Conservation (phyloP, 768 basidiomycete species). For the Peribolospora baueri region DNA sequence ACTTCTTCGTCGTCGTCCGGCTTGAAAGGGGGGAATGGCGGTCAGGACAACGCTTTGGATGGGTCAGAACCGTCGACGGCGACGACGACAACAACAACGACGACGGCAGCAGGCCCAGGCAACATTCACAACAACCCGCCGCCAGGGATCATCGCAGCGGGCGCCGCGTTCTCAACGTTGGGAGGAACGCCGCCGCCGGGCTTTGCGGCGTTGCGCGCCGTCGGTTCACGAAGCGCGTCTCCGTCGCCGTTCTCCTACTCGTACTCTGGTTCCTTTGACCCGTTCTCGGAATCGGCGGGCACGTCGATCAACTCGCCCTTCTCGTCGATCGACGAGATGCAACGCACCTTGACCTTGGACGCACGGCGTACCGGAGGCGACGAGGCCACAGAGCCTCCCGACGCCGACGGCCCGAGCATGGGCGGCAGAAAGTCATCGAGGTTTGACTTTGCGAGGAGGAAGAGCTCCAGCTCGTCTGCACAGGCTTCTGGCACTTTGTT, state of each 20-base stretch:
- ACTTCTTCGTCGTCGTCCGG: too few relatives aligned
- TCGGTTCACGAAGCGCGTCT: too few relatives aligned
- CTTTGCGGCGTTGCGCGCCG: too few relatives aligned
- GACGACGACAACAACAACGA: constrained; percentile 7
- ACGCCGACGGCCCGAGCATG: constrained; percentile 5
- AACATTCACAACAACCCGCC: not conserved
- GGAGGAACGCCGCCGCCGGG: not conserved
- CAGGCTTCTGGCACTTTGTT: not conserved
- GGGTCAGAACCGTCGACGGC: not conserved
- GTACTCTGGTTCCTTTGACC: constrained; percentile 16
- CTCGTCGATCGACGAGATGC: not conserved
- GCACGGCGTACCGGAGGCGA: not conserved
- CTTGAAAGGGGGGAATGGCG: constrained; percentile 1
- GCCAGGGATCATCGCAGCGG: not conserved
- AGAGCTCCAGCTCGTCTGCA: too few relatives aligned
- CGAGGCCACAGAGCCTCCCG: not conserved
- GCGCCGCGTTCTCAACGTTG: constrained; percentile 4
- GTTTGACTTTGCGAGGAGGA: constrained; percentile 13
- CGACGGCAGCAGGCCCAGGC: not conserved
- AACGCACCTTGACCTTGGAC: constrained; percentile 1
- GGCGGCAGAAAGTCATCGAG: constrained; percentile 11
- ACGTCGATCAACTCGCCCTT: not conserved
- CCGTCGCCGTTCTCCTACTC: not conserved
- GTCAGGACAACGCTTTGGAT: constrained; percentile 8
- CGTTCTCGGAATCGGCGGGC: constrained; percentile 11